phyloP scores from a whole-genome alignment of 2,329 filamentous ascomycete species.

The Teratosphaeria pseudoeucalypti region DNA sequence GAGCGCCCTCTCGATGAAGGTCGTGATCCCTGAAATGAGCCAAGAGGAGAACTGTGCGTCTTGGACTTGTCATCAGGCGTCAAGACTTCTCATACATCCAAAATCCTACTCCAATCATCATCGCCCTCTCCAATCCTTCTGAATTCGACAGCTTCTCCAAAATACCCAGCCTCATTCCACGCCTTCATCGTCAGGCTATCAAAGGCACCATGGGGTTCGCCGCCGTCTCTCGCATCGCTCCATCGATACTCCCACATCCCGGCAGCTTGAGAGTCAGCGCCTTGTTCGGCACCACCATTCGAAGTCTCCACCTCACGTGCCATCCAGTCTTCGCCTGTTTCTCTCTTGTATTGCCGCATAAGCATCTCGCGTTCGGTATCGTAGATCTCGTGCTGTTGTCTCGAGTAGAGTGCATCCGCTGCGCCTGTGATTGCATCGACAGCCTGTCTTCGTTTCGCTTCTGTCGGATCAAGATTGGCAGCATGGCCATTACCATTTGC shows the following conservation, averaged over 20 bases:
- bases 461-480: slow-evolving; percentile 51
- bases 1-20: no score
- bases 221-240: slow-evolving; percentile 76
- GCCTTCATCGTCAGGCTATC: slow-evolving; percentile 76
- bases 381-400: slow-evolving; percentile 84
- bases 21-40: no score
- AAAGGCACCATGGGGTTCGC: slow-evolving; percentile 73
- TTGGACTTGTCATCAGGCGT: neutral
- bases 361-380: slow-evolving; percentile 77
- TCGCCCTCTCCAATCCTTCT: slow-evolving; percentile 28
- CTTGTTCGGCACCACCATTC: slow-evolving; percentile 15
- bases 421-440: slow-evolving; percentile 81
- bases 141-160: slow-evolving; percentile 70
- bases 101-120: slow-evolving; percentile 31
- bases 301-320: slow-evolving; percentile 9
- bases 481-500: slow-evolving; percentile 27
- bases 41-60: neutral
- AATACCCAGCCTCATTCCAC: slow-evolving; percentile 89
- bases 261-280: neutral
- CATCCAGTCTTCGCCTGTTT: slow-evolving; percentile 81
- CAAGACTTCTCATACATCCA: slow-evolving; percentile 24
- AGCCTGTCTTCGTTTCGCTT: slow-evolving; percentile 56
- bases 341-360: slow-evolving; percentile 69
- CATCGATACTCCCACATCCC: slow-evolving; percentile 78
- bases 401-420: slow-evolving; percentile 72